Evolutionary conservation across 768 basidiomycete species (phyloP).

Genomic region (Pulveroboletus sp.): DNA sequence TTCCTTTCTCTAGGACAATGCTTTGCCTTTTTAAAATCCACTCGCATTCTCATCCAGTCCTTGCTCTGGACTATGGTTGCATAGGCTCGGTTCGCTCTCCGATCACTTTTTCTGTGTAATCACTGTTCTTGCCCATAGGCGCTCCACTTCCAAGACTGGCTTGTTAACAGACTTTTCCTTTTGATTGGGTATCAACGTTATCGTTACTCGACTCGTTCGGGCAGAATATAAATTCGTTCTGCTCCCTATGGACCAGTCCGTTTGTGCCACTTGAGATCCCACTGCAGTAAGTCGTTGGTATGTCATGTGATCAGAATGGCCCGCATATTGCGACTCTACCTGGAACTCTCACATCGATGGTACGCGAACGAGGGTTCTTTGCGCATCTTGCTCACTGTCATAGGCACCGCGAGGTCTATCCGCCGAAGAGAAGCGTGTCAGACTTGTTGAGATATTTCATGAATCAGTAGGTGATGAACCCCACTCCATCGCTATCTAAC

Average conservation of each 20-base stretch:
- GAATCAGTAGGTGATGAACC: slow-evolving; percentile 55
- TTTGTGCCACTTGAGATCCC: not conserved
- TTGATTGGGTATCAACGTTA: slow-evolving; percentile 14
- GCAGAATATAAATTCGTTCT: slow-evolving; percentile 27
- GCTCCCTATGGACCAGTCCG: not conserved
- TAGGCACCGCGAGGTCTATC: slow-evolving; percentile 83
- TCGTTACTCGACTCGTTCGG: slow-evolving; percentile 11
- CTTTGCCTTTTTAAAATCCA: slow-evolving; percentile 10
- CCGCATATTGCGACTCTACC: not conserved
- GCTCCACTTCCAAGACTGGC: slow-evolving; percentile 8
- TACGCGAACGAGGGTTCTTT: slow-evolving; percentile 2
- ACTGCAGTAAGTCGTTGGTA: not conserved
- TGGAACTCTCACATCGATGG: slow-evolving; percentile 13
- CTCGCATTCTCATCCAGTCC: slow-evolving; percentile 12
- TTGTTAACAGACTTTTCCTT: slow-evolving; percentile 18
- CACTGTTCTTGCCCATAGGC: slow-evolving; percentile 6
- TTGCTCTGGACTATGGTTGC: slow-evolving; percentile 28
- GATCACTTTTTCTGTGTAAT: slow-evolving; percentile 13
- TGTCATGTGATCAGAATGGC: slow-evolving; percentile 24
- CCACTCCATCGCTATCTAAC: not conserved
- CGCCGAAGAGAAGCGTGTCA: slow-evolving; percentile 84
- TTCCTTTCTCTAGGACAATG: slow-evolving; percentile 26
- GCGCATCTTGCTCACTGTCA: not conserved
- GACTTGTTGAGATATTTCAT: slow-evolving; percentile 88
- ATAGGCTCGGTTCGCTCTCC: slow-evolving; percentile 11